Base-by-base conservation (phyloP, 495 filamentous ascomycete genomes). In the Tetracladium marchalianum region DNA sequence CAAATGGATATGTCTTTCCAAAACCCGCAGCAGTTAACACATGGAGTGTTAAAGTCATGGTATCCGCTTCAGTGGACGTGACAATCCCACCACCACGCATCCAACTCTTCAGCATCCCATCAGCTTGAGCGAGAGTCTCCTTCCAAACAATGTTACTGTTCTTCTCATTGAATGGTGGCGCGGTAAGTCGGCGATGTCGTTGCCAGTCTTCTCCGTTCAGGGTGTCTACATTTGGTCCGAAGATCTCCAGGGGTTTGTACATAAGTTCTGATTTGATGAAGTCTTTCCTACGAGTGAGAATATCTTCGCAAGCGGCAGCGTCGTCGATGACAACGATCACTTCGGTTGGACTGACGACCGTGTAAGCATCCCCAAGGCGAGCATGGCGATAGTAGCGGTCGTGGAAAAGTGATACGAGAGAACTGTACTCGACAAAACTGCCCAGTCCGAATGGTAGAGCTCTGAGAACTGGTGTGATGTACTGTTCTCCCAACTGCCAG, bases 81-180 rank as follows among this genome's bases (percentile, higher is more conserved):
- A 63, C 52, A 15, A 46, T 44, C 1, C 43, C 35, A 6, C 41
- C 44, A 27, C 35, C 9, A 6, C 32, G n/a, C 11, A 32, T 43
- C 69, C 69, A 74, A 7, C 43, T 60, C 5, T 53, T 11, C 5
- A 69, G 39, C 66, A 72, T 66, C 6, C 59, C 58, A 17, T 48
- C 43, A 1, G 66, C 58, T 47, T 72, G 68, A 0, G 50, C 50
- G 0, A 71, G 11, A 1, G 62, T 51, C 54, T 71, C 66, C 1
- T 39, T 38, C 70, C 69, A 72, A 1, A 72, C 67, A 6, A 66
- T 44, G 0, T 39, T 47, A 44, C 61, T 72, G 39, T 57, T 72
- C 1, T 52, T 55, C 49, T 74, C 68, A 45, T 69, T 72, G 47
- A 74, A 72, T 0, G 62, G 62, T 1, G 61, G 47, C 0, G 65